Base-by-base conservation (phyloP, 2,329 filamentous ascomycete genomes). In the Whalleya microplaca region DNA sequence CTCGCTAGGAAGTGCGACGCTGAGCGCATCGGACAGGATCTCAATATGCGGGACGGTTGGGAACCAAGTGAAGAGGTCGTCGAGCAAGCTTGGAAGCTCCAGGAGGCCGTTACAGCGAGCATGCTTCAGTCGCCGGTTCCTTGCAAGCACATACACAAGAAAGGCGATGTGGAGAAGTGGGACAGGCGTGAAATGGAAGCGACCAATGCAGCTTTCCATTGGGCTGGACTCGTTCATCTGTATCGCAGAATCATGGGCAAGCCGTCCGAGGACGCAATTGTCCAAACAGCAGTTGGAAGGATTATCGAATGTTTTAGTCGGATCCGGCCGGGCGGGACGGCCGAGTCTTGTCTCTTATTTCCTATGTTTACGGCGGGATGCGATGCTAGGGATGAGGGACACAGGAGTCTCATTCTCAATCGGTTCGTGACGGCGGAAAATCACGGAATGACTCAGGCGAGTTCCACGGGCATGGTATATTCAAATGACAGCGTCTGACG, bases 361-460 rank as follows among this genome's bases (percentile, higher is more conserved):
- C 91, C 91, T 0, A 86, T 95, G 75, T 95, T 95, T 72, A 90
- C 89, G 1, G 91, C 91, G 1, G 91, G 91, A 0, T 93, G 90
- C 63, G 89, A 95, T 70, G 85, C 86, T 1, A 75, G 76, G 53
- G 81, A 86, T 47, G 66, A 76, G 32, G 73, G 72, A 2, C 83
- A 88, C 64, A 78, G 86, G 48, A 74, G 75, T 21, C 79, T 84
- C 66, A 84, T 94, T 40, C 75, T 90, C 66, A 82, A 85, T 63
- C 79, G 90, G 46, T 79, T 95, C 68, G 78, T 79, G 69, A 81
- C 81, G 18, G 83, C 91, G 1, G 90, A 94, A 73, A 84, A 81
- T 4, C 87, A 87, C 61, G 91, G 90, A 3, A 87, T 94, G 84
- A 88, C 84, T 58, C 90, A 94, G 78, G 89, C 89, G 65, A 72